Evolutionary conservation across 164 flowering plant genomes (phyloP), one percentile per base, ranked within the genome.

Genomic region (Nelumbo lutea): DNA sequence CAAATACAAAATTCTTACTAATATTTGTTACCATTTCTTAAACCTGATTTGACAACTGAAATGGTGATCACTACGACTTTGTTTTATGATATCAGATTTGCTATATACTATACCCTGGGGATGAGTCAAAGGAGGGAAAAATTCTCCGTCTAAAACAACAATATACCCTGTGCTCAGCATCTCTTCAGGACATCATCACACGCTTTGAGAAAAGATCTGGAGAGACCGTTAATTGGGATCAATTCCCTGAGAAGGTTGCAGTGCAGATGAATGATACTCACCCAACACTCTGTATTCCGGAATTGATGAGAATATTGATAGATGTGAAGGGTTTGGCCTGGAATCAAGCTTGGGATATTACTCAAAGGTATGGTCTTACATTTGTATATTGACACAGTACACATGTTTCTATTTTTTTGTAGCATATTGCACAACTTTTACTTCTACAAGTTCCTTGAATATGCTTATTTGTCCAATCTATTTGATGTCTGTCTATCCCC

Each of bases 261-360:
- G 95, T 94, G 45, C 97, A 94, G 80, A 91, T 94, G 98, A 94
- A 94, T 81, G 98, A 94, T 73, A 91, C 98, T 61, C 98, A 91
- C 73, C 98, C 98, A 68, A 94, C 97, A 50, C 87, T 94, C n/a
- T 94, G 98, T 80, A 91, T 94, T 64, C 98, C 98, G 10, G 96
- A 94, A 79, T 78, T 94, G 62, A 84, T 94, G 81, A 86, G 98
- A 77, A 88, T 91, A 74, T 81, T 94, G 82, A 80, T 89, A 43
- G 98, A 91, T 79, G 56, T 85, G 70, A 91, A 90, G 75, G 97
- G 92, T 60, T 47, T 91, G 79, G 82, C 75, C 73, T 91, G 98
- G 98, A 77, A 81, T 55, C 81, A 84, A 72, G 92, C 98, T 57
- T 94, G 98, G 98, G 76, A 74, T 67, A 91, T 91, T 62, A 91